phyloP scores from a whole-genome alignment of 1,139 yeast species.

The Taphrina confusa region DNA sequence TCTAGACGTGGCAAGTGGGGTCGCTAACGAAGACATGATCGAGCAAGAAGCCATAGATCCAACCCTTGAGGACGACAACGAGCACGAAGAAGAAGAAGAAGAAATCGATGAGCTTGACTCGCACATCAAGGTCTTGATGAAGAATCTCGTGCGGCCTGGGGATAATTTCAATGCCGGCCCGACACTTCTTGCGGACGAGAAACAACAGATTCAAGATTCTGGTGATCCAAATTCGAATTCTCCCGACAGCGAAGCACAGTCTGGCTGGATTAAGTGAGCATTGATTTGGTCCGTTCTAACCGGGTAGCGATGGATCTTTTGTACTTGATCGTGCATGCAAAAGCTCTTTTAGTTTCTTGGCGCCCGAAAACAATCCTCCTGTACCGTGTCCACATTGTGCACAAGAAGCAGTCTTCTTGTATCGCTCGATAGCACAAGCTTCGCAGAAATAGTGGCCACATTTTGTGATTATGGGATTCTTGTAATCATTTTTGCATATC shows the following conservation, averaged over 20 bases:
- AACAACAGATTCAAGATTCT: too few relatives aligned
- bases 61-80: neutral
- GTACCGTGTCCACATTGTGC: slow-evolving; percentile 62
- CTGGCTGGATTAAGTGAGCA: too few relatives aligned
- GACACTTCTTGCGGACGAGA: too few relatives aligned
- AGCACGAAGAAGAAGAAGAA: neutral
- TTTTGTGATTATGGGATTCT: slow-evolving; percentile 59
- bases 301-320: too few relatives aligned
- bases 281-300: too few relatives aligned
- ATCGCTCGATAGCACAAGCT: slow-evolving; percentile 59
- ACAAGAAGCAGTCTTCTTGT: slow-evolving; percentile 55
- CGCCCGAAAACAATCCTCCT: slow-evolving; percentile 55
- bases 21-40: too few relatives aligned
- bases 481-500: slow-evolving; percentile 61
- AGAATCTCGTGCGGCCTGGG: neutral
- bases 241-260: too few relatives aligned
- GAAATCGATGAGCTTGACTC: neutral
- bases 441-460: slow-evolving; percentile 73
- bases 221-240: neutral
- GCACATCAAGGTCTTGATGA: neutral
- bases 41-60: slow-evolving; percentile 1
- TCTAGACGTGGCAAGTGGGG: too few relatives aligned
- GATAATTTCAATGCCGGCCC: neutral
- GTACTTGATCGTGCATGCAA: neutral
- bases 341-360: slow-evolving; percentile 40